Evolutionary conservation across 208 protist species (phyloP).

Genomic region (Plasmodiophora brassicae): DNA sequence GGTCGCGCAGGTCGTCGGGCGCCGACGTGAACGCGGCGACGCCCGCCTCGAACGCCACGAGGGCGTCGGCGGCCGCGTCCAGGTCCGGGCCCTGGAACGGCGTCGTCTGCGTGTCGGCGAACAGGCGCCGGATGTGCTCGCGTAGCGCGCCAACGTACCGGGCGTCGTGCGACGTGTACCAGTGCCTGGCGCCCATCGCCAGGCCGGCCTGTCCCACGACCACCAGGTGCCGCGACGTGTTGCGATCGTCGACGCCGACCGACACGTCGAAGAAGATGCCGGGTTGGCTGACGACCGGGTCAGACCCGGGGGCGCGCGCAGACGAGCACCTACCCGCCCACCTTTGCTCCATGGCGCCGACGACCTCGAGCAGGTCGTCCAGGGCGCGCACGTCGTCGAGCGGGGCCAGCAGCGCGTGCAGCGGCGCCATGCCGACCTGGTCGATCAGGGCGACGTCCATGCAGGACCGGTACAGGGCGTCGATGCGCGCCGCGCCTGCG

Average conservation of each 20-base stretch:
- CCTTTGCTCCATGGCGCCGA: constrained; percentile 4
- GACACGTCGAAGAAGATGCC: constrained; percentile 9
- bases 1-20: not conserved
- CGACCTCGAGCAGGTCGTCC: not conserved
- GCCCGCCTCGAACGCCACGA: not conserved
- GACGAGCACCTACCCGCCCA: not conserved
- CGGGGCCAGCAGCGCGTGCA: not conserved
- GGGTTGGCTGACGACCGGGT: not conserved
- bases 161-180: not conserved
- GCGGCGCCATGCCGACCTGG: not conserved
- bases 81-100: not conserved
- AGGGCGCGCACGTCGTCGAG: not conserved
- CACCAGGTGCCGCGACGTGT: not conserved
- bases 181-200: not conserved
- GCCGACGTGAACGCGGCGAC: not conserved
- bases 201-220: not conserved
- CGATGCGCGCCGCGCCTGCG: not conserved
- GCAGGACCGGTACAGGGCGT: not conserved
- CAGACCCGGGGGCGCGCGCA: not conserved
- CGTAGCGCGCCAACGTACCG: not conserved
- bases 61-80: not conserved
- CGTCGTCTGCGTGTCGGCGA: not conserved
- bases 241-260: not conserved
- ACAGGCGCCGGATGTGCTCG: not conserved
- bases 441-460: constrained; percentile 13